Base-by-base conservation (phyloP, 177 flowering plant genomes). In the Telopea speciosissima region DNA sequence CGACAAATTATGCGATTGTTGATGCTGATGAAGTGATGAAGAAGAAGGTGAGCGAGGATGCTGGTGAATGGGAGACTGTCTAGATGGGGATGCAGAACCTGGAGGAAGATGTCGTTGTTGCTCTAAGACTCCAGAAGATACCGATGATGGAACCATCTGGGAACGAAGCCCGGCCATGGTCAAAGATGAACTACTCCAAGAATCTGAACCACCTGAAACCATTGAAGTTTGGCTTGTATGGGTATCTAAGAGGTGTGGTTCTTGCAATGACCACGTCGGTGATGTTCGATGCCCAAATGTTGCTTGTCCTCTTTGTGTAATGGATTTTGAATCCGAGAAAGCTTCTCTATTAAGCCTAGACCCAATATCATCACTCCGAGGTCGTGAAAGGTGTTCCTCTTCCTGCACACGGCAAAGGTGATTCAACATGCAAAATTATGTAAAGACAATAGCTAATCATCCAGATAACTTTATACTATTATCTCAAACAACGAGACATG, bases 311-410 rank as follows among this genome's bases (percentile, higher is more conserved):
- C 70, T 80, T 72, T 63, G 78, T 72, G 81, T 80, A 26, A 62
- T 64, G 8, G 84, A 71, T n/a, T 74, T 36, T 42, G 89, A 83
- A 67, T 87, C 94, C 24, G 79, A 45, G 8, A 86, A 81, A 40
- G 74, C 67, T 78, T 85, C 94, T 75, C 80, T 81, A 36, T 82
- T 83, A 73, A 76, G 65, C 68, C 76, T 83, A 58, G 88, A 69
- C 56, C 78, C 81, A 63, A 72, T 61, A 62, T 79, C 84, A 68
- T 69, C 26, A 24, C 71, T 73, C 65, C 40, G 79, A 56, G 84
- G 68, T 73, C 75, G 84, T 61, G 13, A 70, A 17, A 72, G 62
- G 49, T 66, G 77, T 62, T 70, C 81, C 28, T 82, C 49, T 16
- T 81, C 93, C 97, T 91, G 85, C 79, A 76, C 60, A 73, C n/a